Evolutionary conservation across 2,329 filamentous ascomycete species (phyloP).

Genomic region (Fusarium domesticum): DNA sequence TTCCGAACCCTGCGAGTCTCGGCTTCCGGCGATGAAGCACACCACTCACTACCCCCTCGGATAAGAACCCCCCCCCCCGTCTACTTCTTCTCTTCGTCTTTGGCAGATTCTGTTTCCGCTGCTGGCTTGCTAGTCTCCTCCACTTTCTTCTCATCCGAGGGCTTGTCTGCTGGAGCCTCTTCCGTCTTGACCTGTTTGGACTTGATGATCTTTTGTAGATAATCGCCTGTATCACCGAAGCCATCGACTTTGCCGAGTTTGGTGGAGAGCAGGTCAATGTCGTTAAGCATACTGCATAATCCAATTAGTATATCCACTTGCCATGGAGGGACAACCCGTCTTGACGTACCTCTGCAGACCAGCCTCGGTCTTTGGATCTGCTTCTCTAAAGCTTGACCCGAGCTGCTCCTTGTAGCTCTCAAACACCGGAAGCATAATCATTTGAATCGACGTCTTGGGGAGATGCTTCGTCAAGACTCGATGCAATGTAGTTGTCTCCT

Average conservation of each 20-base stretch:
- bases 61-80: too few species aligned
- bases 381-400: conserved; percentile 65
- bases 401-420: conserved; percentile 77
- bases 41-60: too few species aligned
- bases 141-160: conserved; percentile 12
- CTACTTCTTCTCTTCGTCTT: conserved; percentile 23
- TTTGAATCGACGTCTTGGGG: conserved; percentile 68
- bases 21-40: background rate
- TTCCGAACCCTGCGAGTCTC: background rate
- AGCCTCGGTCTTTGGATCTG: conserved; percentile 60
- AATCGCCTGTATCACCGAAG: conserved; percentile 68
- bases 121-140: conserved; percentile 12
- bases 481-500: conserved; percentile 81
- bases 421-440: conserved; percentile 87
- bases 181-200: conserved; percentile 47
- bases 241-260: conserved; percentile 76
- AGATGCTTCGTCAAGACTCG: conserved; percentile 80
- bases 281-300: conserved; percentile 64
- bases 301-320: conserved; percentile 8
- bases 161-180: conserved; percentile 11
- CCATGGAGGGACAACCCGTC: conserved; percentile 32
- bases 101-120: conserved; percentile 13
- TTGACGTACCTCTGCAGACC: conserved; percentile 76
- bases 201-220: conserved; percentile 63
- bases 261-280: conserved; percentile 69